Percentiles rank a stretch among this genome's conserved stretches.
These are phyloP conservation scores for Debaryomycetaceae sp. DNA, from an alignment of 1,139 yeast genomes.

Conservation along the genomic window DNA sequence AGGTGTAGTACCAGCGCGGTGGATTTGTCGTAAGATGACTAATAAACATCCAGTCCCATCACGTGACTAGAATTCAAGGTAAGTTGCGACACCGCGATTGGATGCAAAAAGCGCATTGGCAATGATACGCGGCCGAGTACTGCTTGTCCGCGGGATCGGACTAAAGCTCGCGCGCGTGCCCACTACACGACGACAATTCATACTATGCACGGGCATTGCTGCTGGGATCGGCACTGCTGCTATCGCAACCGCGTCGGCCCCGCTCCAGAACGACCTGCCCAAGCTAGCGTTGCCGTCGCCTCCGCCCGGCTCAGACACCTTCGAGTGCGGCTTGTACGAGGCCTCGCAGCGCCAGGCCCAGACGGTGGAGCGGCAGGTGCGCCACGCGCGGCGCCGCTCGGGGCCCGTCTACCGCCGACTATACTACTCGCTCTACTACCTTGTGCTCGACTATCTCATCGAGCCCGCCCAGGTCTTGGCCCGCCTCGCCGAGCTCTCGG, in stretches of 20 bases:
- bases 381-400: conserved; percentile 9
- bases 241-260: too few relatives aligned
- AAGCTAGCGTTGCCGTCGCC: background rate
- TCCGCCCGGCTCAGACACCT: conserved; percentile 39
- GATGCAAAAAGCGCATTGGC: too few relatives aligned
- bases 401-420: conserved; percentile 17
- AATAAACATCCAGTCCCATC: too few relatives aligned
- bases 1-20: too few relatives aligned
- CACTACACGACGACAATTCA: background rate
- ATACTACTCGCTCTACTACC: conserved; percentile 26
- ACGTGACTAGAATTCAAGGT: too few relatives aligned
- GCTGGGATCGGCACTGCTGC: background rate
- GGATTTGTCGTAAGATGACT: too few relatives aligned
- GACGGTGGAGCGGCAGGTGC: conserved; percentile 11
- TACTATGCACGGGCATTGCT: background rate
- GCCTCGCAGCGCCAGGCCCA: conserved; percentile 47
- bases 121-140: too few relatives aligned
- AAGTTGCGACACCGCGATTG: too few relatives aligned
- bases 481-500: conserved; percentile 58
- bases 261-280: background rate
- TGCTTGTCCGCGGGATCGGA: background rate
- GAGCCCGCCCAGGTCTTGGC: conserved; percentile 64
- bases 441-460: conserved; percentile 38
- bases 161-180: background rate
- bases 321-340: conserved; percentile 54